A percentile compares a stretch with the other conserved stretches of the same genome.
Conservation (phyloP, 257 asterid genomes). For the Mentha longifolia region DNA sequence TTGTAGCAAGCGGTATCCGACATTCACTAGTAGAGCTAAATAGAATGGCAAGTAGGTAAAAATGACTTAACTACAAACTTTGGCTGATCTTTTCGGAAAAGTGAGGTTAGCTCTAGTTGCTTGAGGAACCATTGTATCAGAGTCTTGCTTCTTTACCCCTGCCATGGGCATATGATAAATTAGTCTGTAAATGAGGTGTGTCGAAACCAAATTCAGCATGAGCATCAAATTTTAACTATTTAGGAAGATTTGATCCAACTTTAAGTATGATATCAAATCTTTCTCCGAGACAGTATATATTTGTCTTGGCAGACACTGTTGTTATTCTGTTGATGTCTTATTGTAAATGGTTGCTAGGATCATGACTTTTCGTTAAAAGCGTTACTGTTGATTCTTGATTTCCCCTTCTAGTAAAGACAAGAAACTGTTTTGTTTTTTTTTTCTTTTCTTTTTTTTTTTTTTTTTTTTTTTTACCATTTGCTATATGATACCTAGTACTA, state of each 20-base stretch:
- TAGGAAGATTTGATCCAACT: neutral
- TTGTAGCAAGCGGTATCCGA: neutral
- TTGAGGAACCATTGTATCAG: neutral
- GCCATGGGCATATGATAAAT: neutral
- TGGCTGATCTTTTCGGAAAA: neutral
- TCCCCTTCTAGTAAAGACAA: slow-evolving; percentile 10
- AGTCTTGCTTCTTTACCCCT: neutral
- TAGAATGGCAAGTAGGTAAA: neutral
- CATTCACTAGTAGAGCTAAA: neutral
- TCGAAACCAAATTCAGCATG: neutral
- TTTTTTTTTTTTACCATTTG: neutral
- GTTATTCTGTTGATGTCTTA: neutral
- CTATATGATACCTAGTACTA: too few species aligned
- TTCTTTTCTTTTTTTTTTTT: too few species aligned
- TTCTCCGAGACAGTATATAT: neutral
- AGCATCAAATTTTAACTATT: neutral
- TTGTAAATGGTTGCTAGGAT: neutral
- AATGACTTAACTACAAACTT: neutral
- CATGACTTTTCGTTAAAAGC: neutral
- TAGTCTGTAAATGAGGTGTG: neutral
- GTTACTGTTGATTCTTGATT: slow-evolving; percentile 11
- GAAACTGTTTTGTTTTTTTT: too few species aligned
- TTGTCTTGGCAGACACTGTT: neutral
- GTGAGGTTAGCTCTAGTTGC: neutral
- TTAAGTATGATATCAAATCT: neutral